A percentile compares a stretch with the other conserved stretches of the same genome.
Evolutionary conservation across 495 filamentous ascomycete genomes (phyloP).

Genomic region (Talaromyces proteolyticus): DNA sequence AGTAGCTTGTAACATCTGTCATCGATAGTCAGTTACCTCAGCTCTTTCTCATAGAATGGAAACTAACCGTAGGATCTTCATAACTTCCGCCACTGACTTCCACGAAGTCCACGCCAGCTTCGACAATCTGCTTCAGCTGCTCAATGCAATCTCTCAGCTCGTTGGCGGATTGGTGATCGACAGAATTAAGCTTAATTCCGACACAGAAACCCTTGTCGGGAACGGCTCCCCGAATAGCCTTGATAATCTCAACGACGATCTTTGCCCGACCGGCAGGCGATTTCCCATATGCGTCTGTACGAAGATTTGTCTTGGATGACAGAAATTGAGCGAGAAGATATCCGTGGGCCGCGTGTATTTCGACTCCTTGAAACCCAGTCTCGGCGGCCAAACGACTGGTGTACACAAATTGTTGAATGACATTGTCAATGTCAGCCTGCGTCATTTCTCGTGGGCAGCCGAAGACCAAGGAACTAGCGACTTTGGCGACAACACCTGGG

Average conservation of each 20-base stretch:
- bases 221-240: constrained; percentile 32
- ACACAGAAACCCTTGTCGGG: constrained; percentile 41
- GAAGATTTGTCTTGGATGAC: not conserved
- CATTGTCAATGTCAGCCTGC: not conserved
- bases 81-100: constrained; percentile 57
- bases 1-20: constrained; percentile 11
- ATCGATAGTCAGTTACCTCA: not conserved
- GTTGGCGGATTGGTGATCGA: constrained; percentile 41
- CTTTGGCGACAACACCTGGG: constrained; percentile 22
- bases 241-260: constrained; percentile 12
- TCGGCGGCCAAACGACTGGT: not conserved
- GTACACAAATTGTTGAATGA: not conserved
- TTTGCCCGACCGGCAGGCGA: constrained; percentile 14
- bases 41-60: not conserved
- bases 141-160: constrained; percentile 41
- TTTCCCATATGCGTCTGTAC: constrained; percentile 24
- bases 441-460: constrained; percentile 41
- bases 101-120: constrained; percentile 54
- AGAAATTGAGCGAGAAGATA: constrained; percentile 8
- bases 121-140: constrained; percentile 44
- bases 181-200: constrained; percentile 59
- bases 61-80: constrained; percentile 39
- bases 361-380: not conserved
- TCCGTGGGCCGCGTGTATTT: constrained; percentile 6
- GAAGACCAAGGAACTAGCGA: constrained; percentile 30